These are phyloP conservation scores for Neophaeococcomyces mojaviensis DNA, from an alignment of 2,329 filamentous ascomycete genomes.

Conservation along the genomic window DNA sequence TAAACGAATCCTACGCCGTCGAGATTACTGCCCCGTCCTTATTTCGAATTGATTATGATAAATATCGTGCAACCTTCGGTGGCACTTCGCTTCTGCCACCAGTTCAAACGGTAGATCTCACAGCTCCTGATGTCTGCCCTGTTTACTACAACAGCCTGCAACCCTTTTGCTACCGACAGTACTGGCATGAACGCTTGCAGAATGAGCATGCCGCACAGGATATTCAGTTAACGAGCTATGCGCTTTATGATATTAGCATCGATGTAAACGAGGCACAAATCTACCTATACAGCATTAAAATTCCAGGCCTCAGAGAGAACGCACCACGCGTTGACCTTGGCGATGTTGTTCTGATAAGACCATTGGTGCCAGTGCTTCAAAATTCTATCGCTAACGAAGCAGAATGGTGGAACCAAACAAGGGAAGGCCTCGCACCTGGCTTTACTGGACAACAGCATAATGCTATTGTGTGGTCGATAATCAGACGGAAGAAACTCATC, in stretches of 20 bases:
- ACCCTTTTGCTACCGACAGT: constrained; percentile 16
- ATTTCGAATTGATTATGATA: constrained; percentile 19
- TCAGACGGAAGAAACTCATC: constrained; percentile 18
- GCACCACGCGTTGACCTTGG: constrained; percentile 22
- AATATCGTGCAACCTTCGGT: constrained; percentile 21
- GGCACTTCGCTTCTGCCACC: constrained; percentile 16
- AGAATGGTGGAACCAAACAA: constrained; percentile 11
- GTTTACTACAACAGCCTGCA: constrained; percentile 10
- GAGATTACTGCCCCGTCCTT: constrained; percentile 12
- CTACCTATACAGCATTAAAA: constrained; percentile 18
- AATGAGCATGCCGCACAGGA: constrained; percentile 4
- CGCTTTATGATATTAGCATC: constrained; percentile 20
- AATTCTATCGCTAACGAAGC: background rate
- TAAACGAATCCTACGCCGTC: constrained; percentile 24
- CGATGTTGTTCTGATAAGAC: constrained; percentile 23
- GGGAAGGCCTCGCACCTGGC: constrained; percentile 19
- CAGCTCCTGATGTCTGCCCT: constrained; percentile 10
- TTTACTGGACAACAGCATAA: constrained; percentile 24
- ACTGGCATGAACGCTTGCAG: constrained; percentile 24
- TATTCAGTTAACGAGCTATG: constrained; percentile 4
- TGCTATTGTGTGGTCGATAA: constrained; percentile 22
- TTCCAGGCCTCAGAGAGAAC: constrained; percentile 24
- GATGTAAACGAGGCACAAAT: constrained; percentile 9
- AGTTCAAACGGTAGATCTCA: constrained; percentile 11
- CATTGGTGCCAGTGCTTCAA: constrained; percentile 19